Evolutionary conservation across 441 rosid genomes (phyloP).

Genomic region (Bruguiera hainesii): DNA sequence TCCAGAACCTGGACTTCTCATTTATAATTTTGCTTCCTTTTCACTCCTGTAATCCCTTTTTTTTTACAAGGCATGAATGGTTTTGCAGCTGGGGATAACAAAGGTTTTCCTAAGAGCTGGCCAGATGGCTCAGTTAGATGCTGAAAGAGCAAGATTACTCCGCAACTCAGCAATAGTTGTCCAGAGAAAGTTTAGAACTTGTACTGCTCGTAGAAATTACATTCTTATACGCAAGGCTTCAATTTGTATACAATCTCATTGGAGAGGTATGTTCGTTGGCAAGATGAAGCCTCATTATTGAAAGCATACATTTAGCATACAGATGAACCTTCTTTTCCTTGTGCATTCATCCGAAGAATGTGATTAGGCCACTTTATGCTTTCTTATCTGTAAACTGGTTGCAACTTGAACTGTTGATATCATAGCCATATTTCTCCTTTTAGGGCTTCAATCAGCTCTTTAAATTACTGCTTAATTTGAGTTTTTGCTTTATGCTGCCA

Average conservation of each 20-base stretch:
- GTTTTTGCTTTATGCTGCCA: slow-evolving; percentile 18
- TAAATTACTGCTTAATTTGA: slow-evolving; percentile 6
- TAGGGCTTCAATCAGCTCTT: slow-evolving; percentile 10
- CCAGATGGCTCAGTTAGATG: slow-evolving; percentile 83
- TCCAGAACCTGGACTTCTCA: slow-evolving; percentile 2
- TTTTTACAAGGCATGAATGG: slow-evolving; percentile 18
- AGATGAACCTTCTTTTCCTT: slow-evolving; percentile 11
- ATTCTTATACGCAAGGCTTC: slow-evolving; percentile 44
- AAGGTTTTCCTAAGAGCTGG: slow-evolving; percentile 81
- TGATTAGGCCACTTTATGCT: too few relatives aligned
- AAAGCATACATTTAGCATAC: background rate
- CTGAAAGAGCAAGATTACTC: slow-evolving; percentile 47
- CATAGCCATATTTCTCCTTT: background rate
- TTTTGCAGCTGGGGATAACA: slow-evolving; percentile 72
- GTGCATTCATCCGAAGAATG: slow-evolving; percentile 1
- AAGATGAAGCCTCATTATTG: slow-evolving; percentile 13
- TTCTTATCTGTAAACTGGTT: slow-evolving; percentile 1
- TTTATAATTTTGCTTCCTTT: slow-evolving; percentile 2
- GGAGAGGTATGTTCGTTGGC: slow-evolving; percentile 64
- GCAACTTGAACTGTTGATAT: slow-evolving; percentile 5
- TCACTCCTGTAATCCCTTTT: background rate
- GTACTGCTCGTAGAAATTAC: slow-evolving; percentile 47
- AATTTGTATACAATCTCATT: slow-evolving; percentile 61
- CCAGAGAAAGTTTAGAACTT: slow-evolving; percentile 51
- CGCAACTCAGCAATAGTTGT: slow-evolving; percentile 58